phyloP scores from a whole-genome alignment of 495 filamentous ascomycete species.

The Penicillium robsamsonii region DNA sequence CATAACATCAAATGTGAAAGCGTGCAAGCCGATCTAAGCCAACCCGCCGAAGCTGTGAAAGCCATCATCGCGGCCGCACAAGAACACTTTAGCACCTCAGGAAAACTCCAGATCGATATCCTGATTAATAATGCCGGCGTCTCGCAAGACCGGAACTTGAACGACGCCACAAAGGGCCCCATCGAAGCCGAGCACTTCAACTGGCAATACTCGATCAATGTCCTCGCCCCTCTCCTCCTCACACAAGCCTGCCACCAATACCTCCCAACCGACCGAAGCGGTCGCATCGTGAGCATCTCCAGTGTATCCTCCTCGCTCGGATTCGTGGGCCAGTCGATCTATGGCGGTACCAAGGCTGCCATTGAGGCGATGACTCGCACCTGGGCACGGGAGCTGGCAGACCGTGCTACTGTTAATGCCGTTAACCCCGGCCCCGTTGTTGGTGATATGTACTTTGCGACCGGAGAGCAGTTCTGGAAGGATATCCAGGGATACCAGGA shows the following conservation, averaged over 20 bases:
- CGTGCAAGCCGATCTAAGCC: slow-evolving; percentile 58
- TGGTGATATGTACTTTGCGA: slow-evolving; percentile 70
- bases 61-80: slow-evolving; percentile 41
- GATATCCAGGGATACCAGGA: slow-evolving; percentile 61
- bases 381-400: slow-evolving; percentile 78
- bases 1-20: slow-evolving; percentile 45
- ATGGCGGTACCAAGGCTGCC: slow-evolving; percentile 86
- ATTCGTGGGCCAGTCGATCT: slow-evolving; percentile 70
- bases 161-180: slow-evolving; percentile 49
- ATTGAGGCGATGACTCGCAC: slow-evolving; percentile 90
- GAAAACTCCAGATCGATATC: slow-evolving; percentile 74
- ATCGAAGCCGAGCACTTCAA: slow-evolving; percentile 60
- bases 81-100: slow-evolving; percentile 49
- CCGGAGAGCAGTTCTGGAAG: slow-evolving; percentile 52
- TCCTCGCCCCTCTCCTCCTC: slow-evolving; percentile 79
- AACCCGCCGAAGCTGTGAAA: slow-evolving; percentile 36
- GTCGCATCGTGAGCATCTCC: slow-evolving; percentile 77
- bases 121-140: slow-evolving; percentile 87
- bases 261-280: slow-evolving; percentile 70
- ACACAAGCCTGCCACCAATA: slow-evolving; percentile 66
- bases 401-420: slow-evolving; percentile 78
- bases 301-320: slow-evolving; percentile 68
- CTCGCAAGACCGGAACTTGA: slow-evolving; percentile 56
- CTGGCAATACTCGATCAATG: slow-evolving; percentile 75
- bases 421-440: slow-evolving; percentile 87